Conservation (phyloP, 495 filamentous ascomycete species). For the Annulohypoxylon nitens region DNA sequence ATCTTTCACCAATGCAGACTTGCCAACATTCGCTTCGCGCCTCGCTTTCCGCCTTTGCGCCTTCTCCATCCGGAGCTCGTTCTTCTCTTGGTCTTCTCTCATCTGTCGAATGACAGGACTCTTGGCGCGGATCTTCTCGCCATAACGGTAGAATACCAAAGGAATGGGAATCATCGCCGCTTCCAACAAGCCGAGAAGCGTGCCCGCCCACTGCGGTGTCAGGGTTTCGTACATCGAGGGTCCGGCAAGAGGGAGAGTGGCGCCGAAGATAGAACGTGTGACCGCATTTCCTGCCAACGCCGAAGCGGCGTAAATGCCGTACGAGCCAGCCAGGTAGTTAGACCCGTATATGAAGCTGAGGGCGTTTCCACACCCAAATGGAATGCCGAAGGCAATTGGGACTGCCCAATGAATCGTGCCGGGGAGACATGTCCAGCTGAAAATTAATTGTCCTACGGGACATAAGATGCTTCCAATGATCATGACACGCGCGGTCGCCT, state of each 20-base stretch:
- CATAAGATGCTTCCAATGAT: conserved; percentile 76
- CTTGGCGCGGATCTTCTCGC: conserved; percentile 73
- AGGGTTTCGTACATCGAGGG: conserved; percentile 77
- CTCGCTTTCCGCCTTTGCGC: conserved; percentile 32
- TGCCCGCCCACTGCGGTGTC: conserved; percentile 83
- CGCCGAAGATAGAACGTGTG: conserved; percentile 74
- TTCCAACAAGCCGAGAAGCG: conserved; percentile 77
- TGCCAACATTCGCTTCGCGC: conserved; percentile 10
- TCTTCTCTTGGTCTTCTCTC: conserved; percentile 75
- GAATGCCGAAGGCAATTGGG: conserved; percentile 80
- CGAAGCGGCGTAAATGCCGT: conserved; percentile 82
- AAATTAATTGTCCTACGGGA: conserved; percentile 80
- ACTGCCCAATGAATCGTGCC: conserved; percentile 78
- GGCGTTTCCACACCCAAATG: conserved; percentile 83
- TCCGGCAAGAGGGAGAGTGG: conserved; percentile 78
- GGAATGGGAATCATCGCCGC: conserved; percentile 81
- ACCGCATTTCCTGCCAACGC: conserved; percentile 84
- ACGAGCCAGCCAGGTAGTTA: conserved; percentile 82
- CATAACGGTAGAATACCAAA: conserved; percentile 81
- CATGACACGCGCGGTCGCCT: conserved; percentile 80
- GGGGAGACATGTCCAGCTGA: conserved; percentile 84
- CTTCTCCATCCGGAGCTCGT: conserved; percentile 59
- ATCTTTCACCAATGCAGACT: conserved; percentile 12
- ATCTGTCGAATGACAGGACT: conserved; percentile 76
- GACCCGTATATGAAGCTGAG: conserved; percentile 82